Conservation (phyloP, 345 rosid genomes). For the Rhodomyrtus tomentosa region DNA sequence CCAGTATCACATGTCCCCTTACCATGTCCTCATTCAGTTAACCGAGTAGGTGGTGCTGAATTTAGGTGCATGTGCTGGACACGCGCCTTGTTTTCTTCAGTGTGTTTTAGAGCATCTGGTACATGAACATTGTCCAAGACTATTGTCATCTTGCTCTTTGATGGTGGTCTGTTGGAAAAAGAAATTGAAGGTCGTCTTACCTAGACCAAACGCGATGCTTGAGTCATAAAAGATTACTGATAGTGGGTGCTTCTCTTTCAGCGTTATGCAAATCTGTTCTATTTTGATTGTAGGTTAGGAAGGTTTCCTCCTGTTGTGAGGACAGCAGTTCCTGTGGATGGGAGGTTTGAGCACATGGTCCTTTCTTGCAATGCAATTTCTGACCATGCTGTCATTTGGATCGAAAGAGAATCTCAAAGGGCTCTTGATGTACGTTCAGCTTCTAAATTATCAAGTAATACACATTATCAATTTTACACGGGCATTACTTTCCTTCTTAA, state of each 20-base stretch:
- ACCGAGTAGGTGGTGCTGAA: neutral
- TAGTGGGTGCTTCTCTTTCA: neutral
- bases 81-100: neutral
- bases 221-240: neutral
- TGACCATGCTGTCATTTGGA: constrained; percentile 85
- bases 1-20: neutral
- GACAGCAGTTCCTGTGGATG: constrained; percentile 97
- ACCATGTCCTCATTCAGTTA: neutral
- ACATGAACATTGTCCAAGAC: neutral
- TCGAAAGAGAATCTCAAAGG: constrained; percentile 74
- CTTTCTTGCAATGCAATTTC: constrained; percentile 83
- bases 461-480: neutral
- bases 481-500: neutral
- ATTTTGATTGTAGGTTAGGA: constrained; percentile 47
- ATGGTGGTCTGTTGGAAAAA: neutral
- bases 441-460: neutral
- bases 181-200: neutral
- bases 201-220: neutral
- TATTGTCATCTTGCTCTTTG: neutral
- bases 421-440: constrained; percentile 62
- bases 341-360: constrained; percentile 86
- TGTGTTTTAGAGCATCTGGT: neutral
- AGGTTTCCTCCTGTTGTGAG: constrained; percentile 90
- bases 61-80: neutral
- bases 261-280: neutral